Percentiles rank a stretch among this genome's conserved stretches.
These are phyloP conservation scores for Ceratocystis eucalypticola DNA, from an alignment of 2,329 filamentous ascomycete genomes.

Conservation along the genomic window DNA sequence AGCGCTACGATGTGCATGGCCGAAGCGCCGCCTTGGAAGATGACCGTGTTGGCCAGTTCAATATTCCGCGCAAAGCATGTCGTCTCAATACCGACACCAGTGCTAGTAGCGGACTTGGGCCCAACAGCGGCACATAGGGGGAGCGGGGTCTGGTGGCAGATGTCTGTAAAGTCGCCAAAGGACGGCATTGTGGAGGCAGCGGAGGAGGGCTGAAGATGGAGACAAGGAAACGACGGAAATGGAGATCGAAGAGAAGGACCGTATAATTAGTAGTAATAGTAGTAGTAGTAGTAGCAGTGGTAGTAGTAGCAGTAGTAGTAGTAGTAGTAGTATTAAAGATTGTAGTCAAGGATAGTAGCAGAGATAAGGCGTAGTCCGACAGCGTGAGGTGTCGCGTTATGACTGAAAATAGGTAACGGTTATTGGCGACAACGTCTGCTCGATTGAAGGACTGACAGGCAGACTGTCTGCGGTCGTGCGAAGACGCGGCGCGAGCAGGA, in stretches of 20 bases:
- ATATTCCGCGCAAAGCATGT: constrained; percentile 90
- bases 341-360: neutral
- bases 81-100: constrained; percentile 66
- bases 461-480: neutral
- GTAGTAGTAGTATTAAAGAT: neutral
- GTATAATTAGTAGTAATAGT: neutral
- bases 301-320: neutral
- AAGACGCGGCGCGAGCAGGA: neutral
- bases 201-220: neutral
- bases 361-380: neutral
- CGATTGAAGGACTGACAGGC: neutral
- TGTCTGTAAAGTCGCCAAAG: constrained; percentile 78
- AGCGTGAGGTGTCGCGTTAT: neutral
- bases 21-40: constrained; percentile 83
- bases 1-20: constrained; percentile 87
- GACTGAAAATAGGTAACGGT: neutral
- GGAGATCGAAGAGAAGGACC: neutral
- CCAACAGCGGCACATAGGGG: constrained; percentile 82
- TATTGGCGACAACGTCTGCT: neutral
- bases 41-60: constrained; percentile 94
- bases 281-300: too few species aligned
- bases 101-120: constrained; percentile 52
- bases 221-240: too few species aligned
- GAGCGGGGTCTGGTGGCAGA: constrained; percentile 74
- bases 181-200: constrained; percentile 46